Base-by-base conservation (phyloP, 1,139 yeast genomes). In the Pneumocystis canis region DNA sequence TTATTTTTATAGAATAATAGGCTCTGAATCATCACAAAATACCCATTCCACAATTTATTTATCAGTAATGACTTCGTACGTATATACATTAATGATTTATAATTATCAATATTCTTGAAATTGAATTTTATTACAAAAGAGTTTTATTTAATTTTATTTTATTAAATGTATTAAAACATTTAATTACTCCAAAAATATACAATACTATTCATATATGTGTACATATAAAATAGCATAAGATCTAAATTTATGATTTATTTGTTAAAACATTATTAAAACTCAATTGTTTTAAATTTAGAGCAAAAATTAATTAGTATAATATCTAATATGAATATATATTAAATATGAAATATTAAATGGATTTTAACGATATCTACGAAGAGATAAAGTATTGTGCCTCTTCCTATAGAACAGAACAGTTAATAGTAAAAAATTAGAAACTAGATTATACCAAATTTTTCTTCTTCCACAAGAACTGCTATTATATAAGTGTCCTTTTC, bases 401-500 rank as follows among this genome's bases (percentile, higher is more conserved):
- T 92, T 92, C 98, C 98, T 92, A 16, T 33, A 59, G n/a, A 39
- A 16, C 25, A 59, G n/a, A 39, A 25, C 18, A 16, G 32, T 41
- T 47, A 35, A 54, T 5, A 35, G 25, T 59, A 33, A 14, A 33
- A 54, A 20, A 16, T 25, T 16, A 33, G 14, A 11, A 11, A 54
- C 20, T 31, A 28, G 14, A 16, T n/a, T 16, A 31, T 31, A 39
- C 57, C 57, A 39, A 20, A 59, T 59, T 14, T 64, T 65, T 94
- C 60, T 61, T 28, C 66, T 60, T 30, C 66, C 97, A 75, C 96
- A 89, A 75, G 82, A 80, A 84, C 97, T 90, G 85, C 90, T 89
- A 96, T 86, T 84, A 96, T 76, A 92, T 80, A 83, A 83, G 90
- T 92, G 98, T 78, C 98, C 98, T 87, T 90, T 92, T 95, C 89